These are phyloP conservation scores for Ogataea glucozyma DNA, from an alignment of 805 yeast genomes.

Conservation along the genomic window DNA sequence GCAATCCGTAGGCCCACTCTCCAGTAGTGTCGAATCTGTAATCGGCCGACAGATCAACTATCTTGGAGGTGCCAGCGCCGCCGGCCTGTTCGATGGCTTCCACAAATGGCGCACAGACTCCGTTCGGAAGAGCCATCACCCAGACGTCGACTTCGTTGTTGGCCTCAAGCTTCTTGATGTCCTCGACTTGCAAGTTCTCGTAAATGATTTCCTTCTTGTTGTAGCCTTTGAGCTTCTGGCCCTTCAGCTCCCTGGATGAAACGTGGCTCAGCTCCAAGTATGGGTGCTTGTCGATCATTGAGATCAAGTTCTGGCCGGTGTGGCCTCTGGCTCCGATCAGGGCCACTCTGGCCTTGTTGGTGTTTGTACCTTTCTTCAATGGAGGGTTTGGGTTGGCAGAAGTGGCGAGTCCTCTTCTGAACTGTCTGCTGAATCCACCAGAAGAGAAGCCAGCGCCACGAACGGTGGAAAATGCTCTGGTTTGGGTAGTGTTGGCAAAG, in stretches of 20 bases:
- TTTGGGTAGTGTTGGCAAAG: constrained; percentile 47
- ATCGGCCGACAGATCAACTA: constrained; percentile 93
- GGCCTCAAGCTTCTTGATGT: constrained; percentile 75
- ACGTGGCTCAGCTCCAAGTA: constrained; percentile 86
- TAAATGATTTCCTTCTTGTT: constrained; percentile 77
- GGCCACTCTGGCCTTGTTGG: constrained; percentile 71
- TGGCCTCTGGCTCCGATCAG: constrained; percentile 98
- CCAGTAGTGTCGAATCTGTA: constrained; percentile 88
- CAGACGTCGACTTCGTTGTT: constrained; percentile 84
- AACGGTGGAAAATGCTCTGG: constrained; percentile 30
- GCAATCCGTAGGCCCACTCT: constrained; percentile 93
- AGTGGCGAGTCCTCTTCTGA: constrained; percentile 37
- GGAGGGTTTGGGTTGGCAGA: constrained; percentile 76
- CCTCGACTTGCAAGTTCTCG: constrained; percentile 85
- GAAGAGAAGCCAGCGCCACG: constrained; percentile 4
- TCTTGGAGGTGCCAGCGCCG: constrained; percentile 64
- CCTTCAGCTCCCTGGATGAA: constrained; percentile 91
- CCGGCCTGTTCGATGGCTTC: constrained; percentile 70
- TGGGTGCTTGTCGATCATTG: constrained; percentile 85
- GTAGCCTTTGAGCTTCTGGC: constrained; percentile 85
- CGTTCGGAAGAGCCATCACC: constrained; percentile 99
- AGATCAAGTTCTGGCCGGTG: constrained; percentile 92
- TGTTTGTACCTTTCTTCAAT: constrained; percentile 59
- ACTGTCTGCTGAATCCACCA: constrained; percentile 22
- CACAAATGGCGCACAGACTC: constrained; percentile 89